Base-by-base conservation (phyloP, 345 rosid species). In the Gossypium longicalyx region DNA sequence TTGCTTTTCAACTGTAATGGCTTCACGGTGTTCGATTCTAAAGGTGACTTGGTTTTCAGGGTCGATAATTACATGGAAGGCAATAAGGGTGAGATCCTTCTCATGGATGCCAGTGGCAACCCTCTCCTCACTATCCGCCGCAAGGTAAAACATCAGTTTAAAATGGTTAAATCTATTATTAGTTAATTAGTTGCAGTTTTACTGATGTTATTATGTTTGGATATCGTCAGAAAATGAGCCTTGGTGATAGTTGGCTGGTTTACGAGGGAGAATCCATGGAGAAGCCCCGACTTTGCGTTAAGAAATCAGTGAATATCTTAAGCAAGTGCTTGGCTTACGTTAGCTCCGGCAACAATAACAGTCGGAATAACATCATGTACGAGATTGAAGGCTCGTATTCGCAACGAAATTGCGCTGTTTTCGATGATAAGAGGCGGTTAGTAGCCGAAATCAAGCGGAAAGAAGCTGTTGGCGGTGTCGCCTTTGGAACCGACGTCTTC, bases 61-160 rank as follows among this genome's bases (percentile, higher is more conserved):
- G 99, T 95, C 8, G 99, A 95, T 65, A 95, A 95, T 25, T 95
- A 95, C 83, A 89, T 87, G 79, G 77, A 90, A 13, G 80, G 75
- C 23, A 52, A 76, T 45, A 86, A 77, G 9, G 89, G 86, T 13
- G 91, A 90, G 81, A 83, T 93, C 78, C 78, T 95, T 67, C 98
- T 95, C 79, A 95, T 95, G 98, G 98, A 90, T 60, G 94, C 93
- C 77, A 75, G 82, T 2, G 99, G 99, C 77, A 77, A 83, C 52
- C 91, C 99, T 38, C 98, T 95, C 76, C 94, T 91, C 87, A 93
- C 98, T 75, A 75, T 91, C 85, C 96, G 99, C 51, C 98, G 97
- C 73, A 95, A 90, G 98, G 98, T 93, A 59, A 34, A 57, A 57
- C 62, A 20, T 22, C 60, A 20, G 29, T 58, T 58, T 58, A 23